Evolutionary conservation across 2,329 filamentous ascomycete genomes (phyloP).

Genomic region (Dothiorella sarmentorum): DNA sequence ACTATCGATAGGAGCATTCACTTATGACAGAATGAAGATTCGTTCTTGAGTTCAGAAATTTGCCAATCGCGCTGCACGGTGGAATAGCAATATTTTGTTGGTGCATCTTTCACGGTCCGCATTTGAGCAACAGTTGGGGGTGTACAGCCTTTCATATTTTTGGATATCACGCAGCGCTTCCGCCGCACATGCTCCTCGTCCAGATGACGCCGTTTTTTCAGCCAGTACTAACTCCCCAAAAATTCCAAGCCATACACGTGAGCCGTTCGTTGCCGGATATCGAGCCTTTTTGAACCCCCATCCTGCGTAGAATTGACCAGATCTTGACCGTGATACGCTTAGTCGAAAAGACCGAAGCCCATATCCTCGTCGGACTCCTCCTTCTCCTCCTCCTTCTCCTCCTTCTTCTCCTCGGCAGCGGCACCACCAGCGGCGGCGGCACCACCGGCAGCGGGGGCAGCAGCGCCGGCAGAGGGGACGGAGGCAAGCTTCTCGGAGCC

Average conservation of each 20-base stretch:
- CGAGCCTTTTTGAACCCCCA: not conserved
- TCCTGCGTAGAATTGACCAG: constrained; percentile 30
- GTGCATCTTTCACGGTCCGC: not conserved
- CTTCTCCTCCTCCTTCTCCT: constrained; percentile 71
- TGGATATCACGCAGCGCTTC: constrained; percentile 18
- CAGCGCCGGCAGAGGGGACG: constrained; percentile 87
- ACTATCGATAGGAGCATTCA: not conserved
- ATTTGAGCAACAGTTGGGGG: not conserved
- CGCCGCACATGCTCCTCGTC: constrained; percentile 5
- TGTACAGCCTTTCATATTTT: constrained; percentile 12
- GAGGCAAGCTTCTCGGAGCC: constrained; percentile 93
- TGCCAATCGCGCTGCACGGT: too few relatives aligned
- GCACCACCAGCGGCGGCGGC: constrained; percentile 65
- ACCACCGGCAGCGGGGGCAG: constrained; percentile 62
- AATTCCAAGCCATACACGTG: constrained; percentile 19
- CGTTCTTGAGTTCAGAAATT: too few relatives aligned
- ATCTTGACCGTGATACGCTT: constrained; percentile 35
- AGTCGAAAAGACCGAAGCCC: constrained; percentile 72
- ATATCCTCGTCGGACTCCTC: constrained; percentile 73
- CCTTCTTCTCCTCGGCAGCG: constrained; percentile 48
- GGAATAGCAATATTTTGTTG: too few relatives aligned
- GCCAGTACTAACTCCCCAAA: constrained; percentile 38
- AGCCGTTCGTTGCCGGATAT: not conserved
- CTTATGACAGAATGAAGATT: too few relatives aligned
- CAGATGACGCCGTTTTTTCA: constrained; percentile 17